Base-by-base conservation (phyloP, 2,329 filamentous ascomycete genomes). In the Septoria linicola region DNA sequence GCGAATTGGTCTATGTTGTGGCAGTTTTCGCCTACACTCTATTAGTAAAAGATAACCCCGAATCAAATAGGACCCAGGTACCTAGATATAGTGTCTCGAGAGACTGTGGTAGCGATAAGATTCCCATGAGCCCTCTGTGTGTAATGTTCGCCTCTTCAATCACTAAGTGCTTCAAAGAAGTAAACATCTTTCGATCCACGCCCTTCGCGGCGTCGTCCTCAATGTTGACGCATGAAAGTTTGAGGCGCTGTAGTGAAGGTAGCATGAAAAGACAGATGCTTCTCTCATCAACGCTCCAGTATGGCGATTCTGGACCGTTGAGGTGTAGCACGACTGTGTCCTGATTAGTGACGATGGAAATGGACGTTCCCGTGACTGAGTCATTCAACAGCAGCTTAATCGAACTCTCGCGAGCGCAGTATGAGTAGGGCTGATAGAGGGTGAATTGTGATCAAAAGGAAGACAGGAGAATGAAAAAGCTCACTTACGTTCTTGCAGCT, bases 211-310 rank as follows among this genome's bases (percentile, higher is more conserved):
- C 27, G 14, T 57, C 34, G 4, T 51, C 48, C 7, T 48, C 37
- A 16, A 63, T 51, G 43, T 59, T 63, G 41, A 61, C 59, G 31
- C 60, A 63, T 7, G 60, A 61, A 11, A 63, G 46, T 39, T 53
- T 59, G 27, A 63, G 51, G 11, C 44, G 36, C 13, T 47, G 31
- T 14, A 63, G 32, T 2, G 40, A 53, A 2, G 59, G 60, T 4
- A 54, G 51, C 8, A 52, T 36, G 21, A 63, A 47, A 8, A 63
- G 53, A n/a, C 40, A 40, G 5, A 57, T 20, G 32, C 43, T 54
- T 27, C 46, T 41, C 2, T 30, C 8, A 39, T 56, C 52, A 13
- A 59, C 25, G 1, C 51, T 56, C 60, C 60, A 63, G 41, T 61
- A 63, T 17, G 60, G 59, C n/a, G 53, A 59, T 2, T 48, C 45